These are phyloP conservation scores for Dendrobium nobile DNA, from an alignment of 106 monocot genomes.

Conservation along the genomic window DNA sequence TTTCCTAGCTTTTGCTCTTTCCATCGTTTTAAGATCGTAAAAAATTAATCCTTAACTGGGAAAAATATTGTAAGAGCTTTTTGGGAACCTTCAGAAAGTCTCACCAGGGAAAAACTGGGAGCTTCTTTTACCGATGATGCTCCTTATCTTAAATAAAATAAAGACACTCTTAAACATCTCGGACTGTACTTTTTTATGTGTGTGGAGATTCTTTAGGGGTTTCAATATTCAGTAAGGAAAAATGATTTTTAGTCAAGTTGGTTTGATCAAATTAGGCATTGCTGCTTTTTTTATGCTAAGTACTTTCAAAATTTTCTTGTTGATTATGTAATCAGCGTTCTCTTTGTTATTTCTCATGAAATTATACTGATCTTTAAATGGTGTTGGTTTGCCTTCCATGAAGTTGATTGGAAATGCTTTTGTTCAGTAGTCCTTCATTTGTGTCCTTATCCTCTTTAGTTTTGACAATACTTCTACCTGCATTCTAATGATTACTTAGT, in stretches of 20 bases:
- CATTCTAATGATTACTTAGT: conserved; percentile 8
- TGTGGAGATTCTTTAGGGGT: not conserved
- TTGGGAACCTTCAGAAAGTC: too few relatives aligned
- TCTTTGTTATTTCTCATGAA: not conserved
- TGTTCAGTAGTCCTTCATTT: not conserved
- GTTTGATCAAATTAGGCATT: not conserved
- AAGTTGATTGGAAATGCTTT: not conserved
- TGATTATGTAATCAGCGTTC: not conserved
- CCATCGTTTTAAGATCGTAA: too few relatives aligned
- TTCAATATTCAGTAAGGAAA: not conserved
- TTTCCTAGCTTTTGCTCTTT: too few relatives aligned
- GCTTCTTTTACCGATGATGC: too few relatives aligned
- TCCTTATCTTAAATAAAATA: too few relatives aligned
- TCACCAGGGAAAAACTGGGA: too few relatives aligned
- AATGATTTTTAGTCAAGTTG: not conserved
- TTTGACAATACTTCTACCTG: conserved; percentile 2
- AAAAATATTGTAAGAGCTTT: too few relatives aligned
- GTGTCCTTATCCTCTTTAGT: not conserved
- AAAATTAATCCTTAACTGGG: too few relatives aligned
- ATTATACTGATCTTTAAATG: not conserved
- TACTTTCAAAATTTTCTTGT: not conserved
- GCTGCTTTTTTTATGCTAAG: not conserved
- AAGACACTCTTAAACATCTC: too few relatives aligned
- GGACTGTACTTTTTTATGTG: not conserved
- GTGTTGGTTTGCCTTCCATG: not conserved